These are phyloP conservation scores for Oryza meyeriana DNA, from an alignment of 176 grass and related monocot genomes.

Conservation along the genomic window DNA sequence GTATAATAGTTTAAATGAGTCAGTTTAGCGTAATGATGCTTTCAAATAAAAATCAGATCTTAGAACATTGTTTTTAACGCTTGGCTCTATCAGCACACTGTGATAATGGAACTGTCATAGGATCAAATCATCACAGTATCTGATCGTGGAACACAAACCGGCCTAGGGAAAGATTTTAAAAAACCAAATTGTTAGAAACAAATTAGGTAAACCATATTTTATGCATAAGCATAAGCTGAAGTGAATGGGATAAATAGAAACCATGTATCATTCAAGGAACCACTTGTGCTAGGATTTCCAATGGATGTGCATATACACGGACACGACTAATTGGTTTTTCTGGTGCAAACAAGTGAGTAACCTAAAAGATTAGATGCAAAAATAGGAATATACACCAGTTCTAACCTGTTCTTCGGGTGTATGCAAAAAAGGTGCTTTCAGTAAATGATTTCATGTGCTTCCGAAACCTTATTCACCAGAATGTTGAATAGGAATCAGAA, in stretches of 20 bases:
- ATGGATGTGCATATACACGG: neutral
- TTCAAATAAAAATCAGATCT: neutral
- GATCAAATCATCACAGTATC: constrained; percentile 83
- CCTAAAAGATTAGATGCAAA: neutral
- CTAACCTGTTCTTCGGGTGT: constrained; percentile 90
- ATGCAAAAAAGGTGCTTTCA: constrained; percentile 97
- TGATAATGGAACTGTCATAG: constrained; percentile 64
- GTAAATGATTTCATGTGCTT: constrained; percentile 99
- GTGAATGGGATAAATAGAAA: neutral
- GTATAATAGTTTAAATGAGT: constrained; percentile 23
- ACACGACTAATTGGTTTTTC: neutral
- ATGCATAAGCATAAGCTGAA: neutral
- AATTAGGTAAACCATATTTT: neutral
- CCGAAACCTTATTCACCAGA: constrained; percentile 55
- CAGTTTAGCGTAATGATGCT: constrained; percentile 4
- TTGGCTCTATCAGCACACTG: constrained; percentile 39
- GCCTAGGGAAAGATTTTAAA: constrained; percentile 44
- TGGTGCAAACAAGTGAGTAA: neutral
- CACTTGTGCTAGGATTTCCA: neutral
- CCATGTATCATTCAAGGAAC: neutral
- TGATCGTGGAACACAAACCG: constrained; percentile 85
- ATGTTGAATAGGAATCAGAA: constrained; percentile 9
- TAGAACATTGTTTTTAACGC: neutral
- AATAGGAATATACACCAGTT: neutral
- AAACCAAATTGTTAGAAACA: constrained; percentile 2